phyloP scores from a whole-genome alignment of 345 rosid species.

The Psidium friedrichsthalianum region DNA sequence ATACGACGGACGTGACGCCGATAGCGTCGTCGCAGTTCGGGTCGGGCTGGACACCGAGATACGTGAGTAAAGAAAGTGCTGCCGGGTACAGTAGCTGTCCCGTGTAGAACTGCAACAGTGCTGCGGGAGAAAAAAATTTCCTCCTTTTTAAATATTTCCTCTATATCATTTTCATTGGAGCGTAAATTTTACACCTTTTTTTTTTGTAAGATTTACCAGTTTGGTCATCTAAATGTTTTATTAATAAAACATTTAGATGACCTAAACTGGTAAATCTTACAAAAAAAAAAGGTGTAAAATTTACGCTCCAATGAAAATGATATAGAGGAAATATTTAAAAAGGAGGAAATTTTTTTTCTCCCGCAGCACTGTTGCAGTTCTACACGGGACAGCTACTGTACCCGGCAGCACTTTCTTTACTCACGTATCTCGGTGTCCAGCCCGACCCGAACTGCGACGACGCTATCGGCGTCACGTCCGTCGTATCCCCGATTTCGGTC shows the following conservation, averaged over 20 bases:
- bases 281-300: background rate
- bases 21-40: constrained; percentile 8
- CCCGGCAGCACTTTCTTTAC: constrained; percentile 4
- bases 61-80: background rate
- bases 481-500: background rate
- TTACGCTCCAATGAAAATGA: background rate
- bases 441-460: constrained; percentile 15
- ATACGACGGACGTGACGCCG: constrained; percentile 12
- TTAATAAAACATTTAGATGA: background rate
- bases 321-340: background rate
- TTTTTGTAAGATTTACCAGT: no score
- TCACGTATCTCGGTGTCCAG: constrained; percentile 18
- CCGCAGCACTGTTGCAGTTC: background rate
- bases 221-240: background rate
- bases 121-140: background rate
- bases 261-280: no score
- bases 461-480: constrained; percentile 15
- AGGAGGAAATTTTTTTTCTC: background rate
- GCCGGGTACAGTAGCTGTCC: constrained; percentile 11
- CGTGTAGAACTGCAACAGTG: background rate
- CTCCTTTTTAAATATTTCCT: background rate
- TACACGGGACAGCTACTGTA: constrained; percentile 6
- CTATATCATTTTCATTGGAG: background rate
- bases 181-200: background rate
- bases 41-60: constrained; percentile 30